These are phyloP conservation scores for Metschnikowia amazonensis DNA, from an alignment of 805 yeast species.

Conservation along the genomic window DNA sequence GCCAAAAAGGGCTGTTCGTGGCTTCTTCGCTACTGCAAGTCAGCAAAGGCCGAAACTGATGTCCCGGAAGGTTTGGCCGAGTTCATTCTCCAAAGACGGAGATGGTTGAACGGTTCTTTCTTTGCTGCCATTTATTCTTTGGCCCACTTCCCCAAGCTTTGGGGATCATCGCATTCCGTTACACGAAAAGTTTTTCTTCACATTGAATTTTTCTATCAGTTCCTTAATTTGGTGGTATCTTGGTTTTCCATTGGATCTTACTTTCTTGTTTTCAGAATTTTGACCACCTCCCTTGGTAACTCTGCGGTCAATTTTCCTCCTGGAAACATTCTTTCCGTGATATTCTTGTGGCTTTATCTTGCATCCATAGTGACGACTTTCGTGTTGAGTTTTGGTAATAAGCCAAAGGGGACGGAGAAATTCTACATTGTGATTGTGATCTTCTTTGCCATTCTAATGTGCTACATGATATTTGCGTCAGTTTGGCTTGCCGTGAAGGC, in stretches of 20 bases:
- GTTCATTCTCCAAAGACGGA: slow-evolving; percentile 59
- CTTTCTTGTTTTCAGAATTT: slow-evolving; percentile 58
- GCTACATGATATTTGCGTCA: slow-evolving; percentile 56
- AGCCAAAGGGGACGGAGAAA: slow-evolving; percentile 57
- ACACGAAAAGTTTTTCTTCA: slow-evolving; percentile 50
- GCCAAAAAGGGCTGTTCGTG: slow-evolving; percentile 61
- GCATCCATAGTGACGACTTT: slow-evolving; percentile 57
- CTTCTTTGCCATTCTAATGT: slow-evolving; percentile 59
- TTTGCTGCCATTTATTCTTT: slow-evolving; percentile 59
- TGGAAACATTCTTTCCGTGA: slow-evolving; percentile 46
- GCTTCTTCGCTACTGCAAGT: slow-evolving; percentile 60
- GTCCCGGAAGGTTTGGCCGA: slow-evolving; percentile 63
- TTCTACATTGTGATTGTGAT: slow-evolving; percentile 50
- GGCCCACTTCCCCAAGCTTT: slow-evolving; percentile 52
- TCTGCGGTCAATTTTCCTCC: slow-evolving; percentile 39
- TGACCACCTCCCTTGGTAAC: slow-evolving; percentile 49
- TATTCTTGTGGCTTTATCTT: slow-evolving; percentile 53
- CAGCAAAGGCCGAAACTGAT: slow-evolving; percentile 64
- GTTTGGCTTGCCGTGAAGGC: slow-evolving; percentile 55
- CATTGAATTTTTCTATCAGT: slow-evolving; percentile 53
- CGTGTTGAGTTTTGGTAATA: slow-evolving; percentile 60
- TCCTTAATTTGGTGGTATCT: slow-evolving; percentile 50
- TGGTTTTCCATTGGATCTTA: slow-evolving; percentile 66
- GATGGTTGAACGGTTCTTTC: slow-evolving; percentile 70
- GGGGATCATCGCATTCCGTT: slow-evolving; percentile 51